Conservation (phyloP, 2,329 filamentous ascomycete genomes). For the Exophiala spinifera region DNA sequence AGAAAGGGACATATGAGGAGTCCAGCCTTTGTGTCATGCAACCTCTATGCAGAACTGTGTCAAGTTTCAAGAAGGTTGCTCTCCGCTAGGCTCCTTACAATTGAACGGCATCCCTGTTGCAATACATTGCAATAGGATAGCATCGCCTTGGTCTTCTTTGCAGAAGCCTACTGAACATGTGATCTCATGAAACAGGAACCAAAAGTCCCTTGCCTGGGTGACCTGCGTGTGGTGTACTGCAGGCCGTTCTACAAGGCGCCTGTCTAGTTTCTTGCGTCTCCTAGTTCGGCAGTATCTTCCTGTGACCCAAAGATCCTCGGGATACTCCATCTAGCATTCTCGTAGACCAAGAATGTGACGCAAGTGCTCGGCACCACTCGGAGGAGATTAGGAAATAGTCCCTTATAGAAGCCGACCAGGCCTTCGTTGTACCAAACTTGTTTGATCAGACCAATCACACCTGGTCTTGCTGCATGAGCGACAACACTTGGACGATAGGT, state of each 20-base stretch:
- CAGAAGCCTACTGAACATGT: neutral
- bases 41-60: no score
- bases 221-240: neutral
- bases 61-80: no score
- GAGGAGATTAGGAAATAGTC: conserved; percentile 81
- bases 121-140: no score
- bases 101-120: no score
- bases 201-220: no score
- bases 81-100: no score
- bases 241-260: conserved; percentile 5
- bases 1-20: no score
- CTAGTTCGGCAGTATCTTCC: conserved; percentile 2
- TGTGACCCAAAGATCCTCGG: conserved; percentile 22
- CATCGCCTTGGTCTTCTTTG: neutral
- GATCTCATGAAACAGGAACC: no score
- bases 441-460: conserved; percentile 66
- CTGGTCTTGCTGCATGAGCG: conserved; percentile 30
- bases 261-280: conserved; percentile 9
- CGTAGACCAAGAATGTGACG: conserved; percentile 95
- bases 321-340: conserved; percentile 70
- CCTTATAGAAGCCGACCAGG: conserved; percentile 81
- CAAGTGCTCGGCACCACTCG: conserved; percentile 91
- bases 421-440: conserved; percentile 81
- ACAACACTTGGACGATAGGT: conserved; percentile 61
- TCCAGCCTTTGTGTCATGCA: no score